Percentiles rank a stretch among this genome's conserved stretches.
phyloP scores from a whole-genome alignment of 495 filamentous ascomycete genomes.

The Aspergillus haitiensis region DNA sequence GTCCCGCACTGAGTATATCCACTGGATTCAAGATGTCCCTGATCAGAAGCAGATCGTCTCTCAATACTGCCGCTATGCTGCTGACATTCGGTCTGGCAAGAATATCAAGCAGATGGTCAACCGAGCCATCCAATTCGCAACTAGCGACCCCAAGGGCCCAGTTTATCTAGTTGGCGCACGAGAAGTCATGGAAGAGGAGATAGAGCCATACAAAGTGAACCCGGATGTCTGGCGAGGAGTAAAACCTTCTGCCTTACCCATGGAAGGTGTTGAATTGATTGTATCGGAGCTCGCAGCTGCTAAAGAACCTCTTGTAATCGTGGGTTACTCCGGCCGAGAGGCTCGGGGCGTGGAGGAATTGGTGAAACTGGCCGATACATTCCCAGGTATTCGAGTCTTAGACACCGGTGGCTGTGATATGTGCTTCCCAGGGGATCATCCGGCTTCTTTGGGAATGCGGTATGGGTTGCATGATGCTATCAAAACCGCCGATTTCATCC shows the following conservation, averaged over 20 bases:
- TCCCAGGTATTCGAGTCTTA: slow-evolving; percentile 78
- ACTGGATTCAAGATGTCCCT: slow-evolving; percentile 96
- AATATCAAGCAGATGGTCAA: slow-evolving; percentile 98
- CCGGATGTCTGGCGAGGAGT: slow-evolving; percentile 75
- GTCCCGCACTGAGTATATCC: slow-evolving; percentile 89
- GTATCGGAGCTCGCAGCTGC: slow-evolving; percentile 70
- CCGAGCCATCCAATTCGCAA: slow-evolving; percentile 84
- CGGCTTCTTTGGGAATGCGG: slow-evolving; percentile 68
- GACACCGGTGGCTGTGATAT: slow-evolving; percentile 93
- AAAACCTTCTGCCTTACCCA: slow-evolving; percentile 70
- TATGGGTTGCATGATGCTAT: slow-evolving; percentile 77
- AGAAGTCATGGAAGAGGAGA: slow-evolving; percentile 92
- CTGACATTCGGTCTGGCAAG: slow-evolving; percentile 84
- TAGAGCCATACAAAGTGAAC: slow-evolving; percentile 75
- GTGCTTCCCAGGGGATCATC: slow-evolving; percentile 88
- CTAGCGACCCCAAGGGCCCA: slow-evolving; percentile 76
- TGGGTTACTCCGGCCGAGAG: slow-evolving; percentile 80
- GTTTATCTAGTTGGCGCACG: slow-evolving; percentile 83
- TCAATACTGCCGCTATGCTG: slow-evolving; percentile 93
- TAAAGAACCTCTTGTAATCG: slow-evolving; percentile 74
- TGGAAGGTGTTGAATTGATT: slow-evolving; percentile 64
- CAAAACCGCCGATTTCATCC: slow-evolving; percentile 75
- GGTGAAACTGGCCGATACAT: slow-evolving; percentile 72
- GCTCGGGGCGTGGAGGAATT: slow-evolving; percentile 67
- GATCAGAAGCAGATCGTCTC: slow-evolving; percentile 89